Evolutionary conservation across 345 rosid species (phyloP), one percentile per base, ranked within the genome.

Genomic region (Triadica sebifera): DNA sequence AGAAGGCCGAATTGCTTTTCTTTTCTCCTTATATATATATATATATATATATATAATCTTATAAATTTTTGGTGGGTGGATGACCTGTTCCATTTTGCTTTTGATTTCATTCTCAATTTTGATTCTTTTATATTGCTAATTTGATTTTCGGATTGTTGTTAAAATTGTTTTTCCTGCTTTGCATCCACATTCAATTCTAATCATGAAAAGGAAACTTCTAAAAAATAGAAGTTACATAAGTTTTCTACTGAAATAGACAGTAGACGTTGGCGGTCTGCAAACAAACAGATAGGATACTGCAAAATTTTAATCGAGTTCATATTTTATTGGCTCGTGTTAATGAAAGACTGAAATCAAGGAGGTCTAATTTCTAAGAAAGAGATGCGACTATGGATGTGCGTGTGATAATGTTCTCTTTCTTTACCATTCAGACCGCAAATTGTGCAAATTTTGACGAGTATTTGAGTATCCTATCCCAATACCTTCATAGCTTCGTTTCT

Each of bases 351-450:
- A 34, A 62, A 74, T 8, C 20, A 29, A 22, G 38, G 58, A 61
- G 16, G 45, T 51, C 2, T 58, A 41, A n/a, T 25, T 41, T 62
- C 37, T 43, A 71, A 2, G 12, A 49, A 67, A 67, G 60, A 53
- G 37, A 17, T 29, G 16, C 67, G 60, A 12, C 72, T 51, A 56
- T 68, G 74, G 67, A 37, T 25, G 67, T 16, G 59, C 37, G 12
- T 38, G 50, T 38, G 73, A 63, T 38, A 69, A 20, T n/a, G 16
- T 11, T 17, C 22, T 55, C 61, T 65, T 41, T 70, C 52, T 64
- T 75, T 65, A 79, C 87, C 87, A 84, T 5, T 80, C 77, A 3
- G 85, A 69, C 25, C 80, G 87, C 78, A 84, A 51, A 73, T 79
- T 77, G 15, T 74, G 78, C 69, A 69, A 60, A 68, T 72, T 74